Conservation (phyloP, 257 asterid genomes). For the Rauvolfia tetraphylla region DNA sequence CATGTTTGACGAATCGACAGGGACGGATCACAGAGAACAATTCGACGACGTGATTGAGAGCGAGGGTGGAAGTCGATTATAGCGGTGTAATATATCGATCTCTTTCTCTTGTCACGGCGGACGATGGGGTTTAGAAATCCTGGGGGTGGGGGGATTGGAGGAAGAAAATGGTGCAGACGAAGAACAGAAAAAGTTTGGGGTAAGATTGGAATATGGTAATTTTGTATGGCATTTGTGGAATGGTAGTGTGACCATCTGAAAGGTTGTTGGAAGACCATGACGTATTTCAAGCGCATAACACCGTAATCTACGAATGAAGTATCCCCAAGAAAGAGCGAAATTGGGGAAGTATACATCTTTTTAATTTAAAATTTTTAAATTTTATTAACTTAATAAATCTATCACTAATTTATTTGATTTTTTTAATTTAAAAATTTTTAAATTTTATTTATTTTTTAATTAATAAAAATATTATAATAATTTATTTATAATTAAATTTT, state of each 20-base stretch:
- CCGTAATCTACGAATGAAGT: too few relatives aligned
- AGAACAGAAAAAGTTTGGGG: not conserved
- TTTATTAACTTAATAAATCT: too few relatives aligned
- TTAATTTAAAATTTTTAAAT: too few relatives aligned
- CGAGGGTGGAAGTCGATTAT: not conserved
- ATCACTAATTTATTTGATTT: too few relatives aligned
- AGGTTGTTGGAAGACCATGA: not conserved
- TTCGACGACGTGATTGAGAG: not conserved
- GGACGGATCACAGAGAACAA: not conserved
- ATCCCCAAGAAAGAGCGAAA: too few relatives aligned
- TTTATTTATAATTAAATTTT: too few relatives aligned
- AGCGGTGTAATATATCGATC: not conserved
- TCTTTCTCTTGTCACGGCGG: not conserved
- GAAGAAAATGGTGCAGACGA: not conserved
- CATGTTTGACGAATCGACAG: conserved; percentile 28
- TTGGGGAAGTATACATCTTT: too few relatives aligned
- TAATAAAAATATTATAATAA: too few relatives aligned
- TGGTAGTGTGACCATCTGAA: too few relatives aligned
- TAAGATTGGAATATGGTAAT: not conserved
- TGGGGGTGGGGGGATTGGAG: not conserved
- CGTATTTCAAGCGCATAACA: not conserved
- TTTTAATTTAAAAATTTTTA: too few relatives aligned
- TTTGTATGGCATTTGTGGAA: not conserved
- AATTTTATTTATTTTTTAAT: too few relatives aligned
- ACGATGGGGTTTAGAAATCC: not conserved